These are phyloP conservation scores for Macrophomina phaseolina DNA, from an alignment of 2,329 filamentous ascomycete species.

Conservation along the genomic window DNA sequence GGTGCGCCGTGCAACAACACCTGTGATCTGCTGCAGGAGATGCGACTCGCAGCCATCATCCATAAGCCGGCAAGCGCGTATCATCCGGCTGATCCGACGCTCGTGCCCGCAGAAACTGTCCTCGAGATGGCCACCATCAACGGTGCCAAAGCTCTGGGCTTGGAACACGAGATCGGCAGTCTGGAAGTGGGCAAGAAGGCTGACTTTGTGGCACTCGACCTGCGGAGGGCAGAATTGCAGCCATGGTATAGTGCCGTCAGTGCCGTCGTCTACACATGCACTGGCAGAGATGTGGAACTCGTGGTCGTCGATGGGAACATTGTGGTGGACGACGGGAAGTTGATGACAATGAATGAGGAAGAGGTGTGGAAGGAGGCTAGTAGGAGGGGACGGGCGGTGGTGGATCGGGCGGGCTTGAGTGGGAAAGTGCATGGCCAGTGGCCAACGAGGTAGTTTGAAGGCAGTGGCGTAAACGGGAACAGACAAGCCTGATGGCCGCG, in stretches of 20 bases:
- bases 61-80: constrained; percentile 45
- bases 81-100: constrained; percentile 48
- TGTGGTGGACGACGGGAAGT: constrained; percentile 44
- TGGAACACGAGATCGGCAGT: constrained; percentile 46
- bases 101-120: constrained; percentile 53
- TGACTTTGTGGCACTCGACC: constrained; percentile 48
- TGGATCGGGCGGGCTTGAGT: constrained; percentile 46
- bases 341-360: constrained; percentile 49
- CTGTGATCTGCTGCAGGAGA: constrained; percentile 60
- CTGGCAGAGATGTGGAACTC: constrained; percentile 51
- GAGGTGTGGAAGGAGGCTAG: constrained; percentile 48
- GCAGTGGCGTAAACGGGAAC: too few relatives aligned
- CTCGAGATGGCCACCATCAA: constrained; percentile 60
- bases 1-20: constrained; percentile 60
- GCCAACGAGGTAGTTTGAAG: constrained; percentile 36
- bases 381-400: constrained; percentile 41
- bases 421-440: constrained; percentile 45
- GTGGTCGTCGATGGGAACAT: constrained; percentile 52
- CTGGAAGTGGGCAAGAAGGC: constrained; percentile 53
- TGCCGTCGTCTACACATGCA: constrained; percentile 53
- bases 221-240: constrained; percentile 35
- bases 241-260: constrained; percentile 45
- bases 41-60: constrained; percentile 58
- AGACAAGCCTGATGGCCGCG: too few relatives aligned
- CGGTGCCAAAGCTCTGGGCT: constrained; percentile 55